phyloP scores from a whole-genome alignment of 768 basidiomycete genomes.

The Lentinula lateritia region DNA sequence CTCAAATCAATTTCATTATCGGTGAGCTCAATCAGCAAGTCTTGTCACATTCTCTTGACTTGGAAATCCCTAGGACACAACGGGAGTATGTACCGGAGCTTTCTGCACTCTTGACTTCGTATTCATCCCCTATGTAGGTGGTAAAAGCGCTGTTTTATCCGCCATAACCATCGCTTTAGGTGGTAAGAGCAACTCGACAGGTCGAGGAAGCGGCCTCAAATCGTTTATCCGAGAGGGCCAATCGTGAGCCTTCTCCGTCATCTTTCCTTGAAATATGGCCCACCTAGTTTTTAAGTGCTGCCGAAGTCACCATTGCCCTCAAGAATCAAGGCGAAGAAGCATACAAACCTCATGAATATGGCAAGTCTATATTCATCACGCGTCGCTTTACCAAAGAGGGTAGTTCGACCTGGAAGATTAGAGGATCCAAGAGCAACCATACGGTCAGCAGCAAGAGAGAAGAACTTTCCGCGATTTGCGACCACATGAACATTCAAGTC shows the following conservation, averaged over 20 bases:
- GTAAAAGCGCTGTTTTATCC: conserved; percentile 91
- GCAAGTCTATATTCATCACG: conserved; percentile 78
- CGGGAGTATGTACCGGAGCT: conserved; percentile 62
- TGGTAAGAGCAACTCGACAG: conserved; percentile 88
- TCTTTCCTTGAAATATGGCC: background rate
- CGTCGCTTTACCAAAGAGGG: conserved; percentile 79
- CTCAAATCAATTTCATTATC: conserved; percentile 96
- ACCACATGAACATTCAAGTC: conserved; percentile 95
- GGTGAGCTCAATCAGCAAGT: conserved; percentile 37
- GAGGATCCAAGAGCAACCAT: conserved; percentile 51
- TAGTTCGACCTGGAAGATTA: conserved; percentile 76
- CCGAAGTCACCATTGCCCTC: conserved; percentile 75
- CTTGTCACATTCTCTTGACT: background rate
- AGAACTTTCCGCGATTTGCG: conserved; percentile 83
- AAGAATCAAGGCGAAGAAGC: conserved; percentile 93
- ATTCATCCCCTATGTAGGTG: conserved; percentile 45
- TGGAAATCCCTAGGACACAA: conserved; percentile 61
- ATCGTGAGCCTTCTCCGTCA: conserved; percentile 39
- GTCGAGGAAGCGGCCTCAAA: conserved; percentile 80
- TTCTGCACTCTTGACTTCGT: background rate
- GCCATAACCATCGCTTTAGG: conserved; percentile 92
- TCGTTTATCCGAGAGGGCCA: conserved; percentile 84
- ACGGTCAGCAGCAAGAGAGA: conserved; percentile 73
- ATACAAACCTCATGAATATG: conserved; percentile 79
- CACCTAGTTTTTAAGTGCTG: conserved; percentile 32